Conservation (phyloP, 176 grass and related monocot genomes). For the Eleusine coracana region DNA sequence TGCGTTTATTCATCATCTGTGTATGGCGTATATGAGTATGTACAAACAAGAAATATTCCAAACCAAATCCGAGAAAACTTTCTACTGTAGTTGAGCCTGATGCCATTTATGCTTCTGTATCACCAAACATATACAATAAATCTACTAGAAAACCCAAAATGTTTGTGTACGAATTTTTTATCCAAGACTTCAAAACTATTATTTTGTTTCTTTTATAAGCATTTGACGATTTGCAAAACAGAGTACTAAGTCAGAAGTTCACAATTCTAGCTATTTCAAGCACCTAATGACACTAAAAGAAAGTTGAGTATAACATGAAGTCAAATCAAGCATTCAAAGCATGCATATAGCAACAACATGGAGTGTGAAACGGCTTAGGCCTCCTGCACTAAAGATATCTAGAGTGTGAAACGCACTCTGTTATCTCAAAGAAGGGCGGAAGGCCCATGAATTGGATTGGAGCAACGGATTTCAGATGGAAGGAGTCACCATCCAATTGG, state of each 20-base stretch:
- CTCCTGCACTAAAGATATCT: neutral
- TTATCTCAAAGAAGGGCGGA: no score
- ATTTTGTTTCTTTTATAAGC: neutral
- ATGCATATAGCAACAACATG: neutral
- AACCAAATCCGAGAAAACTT: neutral
- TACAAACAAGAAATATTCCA: no score
- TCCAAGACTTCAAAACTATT: neutral
- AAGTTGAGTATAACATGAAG: neutral
- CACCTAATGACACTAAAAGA: neutral
- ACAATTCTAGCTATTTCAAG: neutral
- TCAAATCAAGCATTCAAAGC: neutral
- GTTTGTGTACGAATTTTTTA: neutral
- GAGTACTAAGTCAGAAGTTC: neutral
- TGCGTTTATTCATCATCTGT: no score
- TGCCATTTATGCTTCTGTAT: neutral
- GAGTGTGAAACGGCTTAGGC: neutral
- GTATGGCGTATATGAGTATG: no score
- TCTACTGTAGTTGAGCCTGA: neutral
- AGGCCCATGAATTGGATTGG: no score
- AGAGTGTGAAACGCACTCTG: no score
- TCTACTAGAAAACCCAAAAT: neutral
- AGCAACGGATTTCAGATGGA: no score
- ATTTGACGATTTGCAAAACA: neutral
- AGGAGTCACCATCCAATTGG: no score
- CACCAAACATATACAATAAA: neutral